Percentiles rank a stretch among this genome's conserved stretches.
These are phyloP conservation scores for Hirsutella rhossiliensis DNA, from an alignment of 2,329 filamentous ascomycete genomes.

Conservation along the genomic window DNA sequence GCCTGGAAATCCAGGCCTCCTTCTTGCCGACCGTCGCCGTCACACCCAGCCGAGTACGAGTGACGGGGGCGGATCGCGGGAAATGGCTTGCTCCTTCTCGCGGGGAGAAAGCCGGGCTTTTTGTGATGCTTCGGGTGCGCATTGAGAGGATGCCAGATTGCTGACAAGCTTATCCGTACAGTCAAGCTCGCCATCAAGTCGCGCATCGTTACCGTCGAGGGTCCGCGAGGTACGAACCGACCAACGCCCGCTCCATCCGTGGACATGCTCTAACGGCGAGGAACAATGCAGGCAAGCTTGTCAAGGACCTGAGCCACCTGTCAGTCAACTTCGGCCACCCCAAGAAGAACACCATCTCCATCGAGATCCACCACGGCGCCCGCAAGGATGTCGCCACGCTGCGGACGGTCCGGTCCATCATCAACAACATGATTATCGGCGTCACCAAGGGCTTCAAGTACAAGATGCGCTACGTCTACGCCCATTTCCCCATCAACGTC, in stretches of 20 bases:
- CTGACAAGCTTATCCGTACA: constrained; percentile 31
- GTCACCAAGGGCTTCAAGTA: constrained; percentile 99
- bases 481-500: constrained; percentile 99
- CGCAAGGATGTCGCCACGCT: constrained; percentile 98
- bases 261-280: constrained; percentile 6
- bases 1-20: no score
- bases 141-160: constrained; percentile 2
- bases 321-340: constrained; percentile 90
- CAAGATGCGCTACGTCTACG: constrained; percentile 99
- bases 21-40: no score
- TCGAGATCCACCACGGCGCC: constrained; percentile 96
- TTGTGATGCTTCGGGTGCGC: background rate
- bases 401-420: constrained; percentile 93
- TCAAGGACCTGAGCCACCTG: constrained; percentile 93
- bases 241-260: background rate
- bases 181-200: constrained; percentile 98
- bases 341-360: constrained; percentile 77
- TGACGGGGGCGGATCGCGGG: no score
- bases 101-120: background rate
- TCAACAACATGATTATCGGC: constrained; percentile 97
- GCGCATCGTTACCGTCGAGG: constrained; percentile 91
- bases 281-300: constrained; percentile 63
- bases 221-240: constrained; percentile 63
- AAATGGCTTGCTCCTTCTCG: constrained; percentile 4
- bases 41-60: no score